phyloP scores from a whole-genome alignment of 1,284 basidiomycete genomes.

The Rhodotorula sp. region DNA sequence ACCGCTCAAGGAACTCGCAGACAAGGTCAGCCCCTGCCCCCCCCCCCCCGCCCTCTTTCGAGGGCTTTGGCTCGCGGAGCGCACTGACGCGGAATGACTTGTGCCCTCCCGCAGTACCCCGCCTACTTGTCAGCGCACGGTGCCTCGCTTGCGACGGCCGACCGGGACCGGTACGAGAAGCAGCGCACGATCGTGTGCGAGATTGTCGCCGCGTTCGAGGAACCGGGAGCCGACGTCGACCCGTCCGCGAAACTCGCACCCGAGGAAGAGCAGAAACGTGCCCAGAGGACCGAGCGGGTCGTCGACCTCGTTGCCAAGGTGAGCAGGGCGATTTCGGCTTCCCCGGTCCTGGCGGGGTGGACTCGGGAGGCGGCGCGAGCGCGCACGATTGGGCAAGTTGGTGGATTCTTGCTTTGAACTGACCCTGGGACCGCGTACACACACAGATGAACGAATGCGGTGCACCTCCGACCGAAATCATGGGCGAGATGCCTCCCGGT shows the following conservation, averaged over 20 bases:
- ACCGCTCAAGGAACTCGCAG: conserved; percentile 80
- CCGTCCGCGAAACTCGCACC: conserved; percentile 8
- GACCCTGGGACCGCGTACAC: neutral
- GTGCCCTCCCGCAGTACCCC: conserved; percentile 65
- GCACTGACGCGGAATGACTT: neutral
- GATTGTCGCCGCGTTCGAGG: conserved; percentile 73
- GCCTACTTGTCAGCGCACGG: conserved; percentile 64
- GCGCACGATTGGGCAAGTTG: too few species aligned
- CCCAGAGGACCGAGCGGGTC: conserved; percentile 58
- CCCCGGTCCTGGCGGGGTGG: neutral
- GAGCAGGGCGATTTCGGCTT: conserved; percentile 35
- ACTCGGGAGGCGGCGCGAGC: too few species aligned
- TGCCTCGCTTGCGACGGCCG: conserved; percentile 57
- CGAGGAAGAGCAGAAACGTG: conserved; percentile 63
- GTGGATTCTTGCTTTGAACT: too few species aligned
- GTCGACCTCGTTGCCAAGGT: conserved; percentile 76
- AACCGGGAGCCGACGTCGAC: conserved; percentile 51
- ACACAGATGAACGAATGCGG: conserved; percentile 77
- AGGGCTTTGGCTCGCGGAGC: too few species aligned
- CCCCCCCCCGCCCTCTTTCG: neutral
- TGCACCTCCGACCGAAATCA: conserved; percentile 82
- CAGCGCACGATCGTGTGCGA: conserved; percentile 66
- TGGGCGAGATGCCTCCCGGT: conserved; percentile 85
- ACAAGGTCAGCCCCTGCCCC: conserved; percentile 60
- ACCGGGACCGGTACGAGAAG: conserved; percentile 65